Base-by-base conservation (phyloP, 176 grass and related monocot species). In the Themeda triandra region DNA sequence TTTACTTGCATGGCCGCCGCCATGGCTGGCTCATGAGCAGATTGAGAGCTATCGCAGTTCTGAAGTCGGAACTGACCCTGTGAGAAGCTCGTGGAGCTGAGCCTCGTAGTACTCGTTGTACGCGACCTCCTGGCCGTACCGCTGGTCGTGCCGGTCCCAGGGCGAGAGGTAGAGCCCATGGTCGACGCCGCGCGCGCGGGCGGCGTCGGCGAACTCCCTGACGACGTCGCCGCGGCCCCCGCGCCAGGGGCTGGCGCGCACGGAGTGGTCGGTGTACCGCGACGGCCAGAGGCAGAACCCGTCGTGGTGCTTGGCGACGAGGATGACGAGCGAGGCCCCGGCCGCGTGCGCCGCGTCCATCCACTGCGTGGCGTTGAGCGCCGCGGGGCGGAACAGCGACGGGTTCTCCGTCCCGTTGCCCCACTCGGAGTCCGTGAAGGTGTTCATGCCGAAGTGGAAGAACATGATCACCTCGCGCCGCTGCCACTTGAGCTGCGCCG, bases 401-500 rank as follows among this genome's bases (percentile, higher is more conserved):
- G 89, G 87, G 80, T 29, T 62, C 91, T 98, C 96, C 5, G 59
- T 2, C 0, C 96, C 96, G 7, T 89, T 94, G 66, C 96, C 96
- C 89, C 91, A 90, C 63, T 98, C 96, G 1, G 87, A 85, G 91
- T 89, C 83, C 10, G 96, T 94, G 93, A 98, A 98, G 27, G 96
- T 98, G 96, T 98, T 98, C 96, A 95, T 88, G 58, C 96, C 93
- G 87, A 98, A 98, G 84, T 98, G 96, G 80, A 98, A 98, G 89
- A 98, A 98, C 96, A 95, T 90, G 88, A 98, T 94, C 77, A 98
- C 67, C 90, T 95, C 93, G 0, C 93, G 93, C 1, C 96, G 93
- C 49, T 94, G 93, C 96, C 96, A 98, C 64, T 19, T 72, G 23
- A 98, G 89, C 82, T 98, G 96, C 81, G 96, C 23, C 73, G 86